Conservation (phyloP, 495 filamentous ascomycete species). For the Neurospora africana region DNA sequence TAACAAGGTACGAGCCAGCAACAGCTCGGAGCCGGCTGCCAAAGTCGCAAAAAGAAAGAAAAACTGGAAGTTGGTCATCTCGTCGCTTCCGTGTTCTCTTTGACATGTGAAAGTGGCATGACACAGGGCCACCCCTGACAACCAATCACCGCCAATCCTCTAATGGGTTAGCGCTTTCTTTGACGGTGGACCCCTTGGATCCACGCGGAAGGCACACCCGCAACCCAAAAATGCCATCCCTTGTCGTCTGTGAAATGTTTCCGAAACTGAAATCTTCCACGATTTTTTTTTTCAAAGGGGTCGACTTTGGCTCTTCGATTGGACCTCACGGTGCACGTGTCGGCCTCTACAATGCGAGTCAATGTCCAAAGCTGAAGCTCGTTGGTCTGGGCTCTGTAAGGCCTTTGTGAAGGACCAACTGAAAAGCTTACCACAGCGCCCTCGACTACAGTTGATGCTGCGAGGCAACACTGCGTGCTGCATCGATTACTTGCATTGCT, state of each 20-base stretch:
- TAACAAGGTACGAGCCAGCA: background rate
- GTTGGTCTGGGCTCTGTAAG: background rate
- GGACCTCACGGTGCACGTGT: background rate
- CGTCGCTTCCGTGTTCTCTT: background rate
- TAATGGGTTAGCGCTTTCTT: background rate
- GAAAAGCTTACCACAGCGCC: background rate
- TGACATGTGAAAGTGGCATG: background rate
- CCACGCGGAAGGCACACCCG: background rate
- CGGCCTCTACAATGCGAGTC: background rate
- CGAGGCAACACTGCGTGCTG: background rate
- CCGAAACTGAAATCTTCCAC: background rate
- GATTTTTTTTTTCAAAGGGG: background rate
- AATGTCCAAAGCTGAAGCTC: background rate
- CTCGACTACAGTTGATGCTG: background rate
- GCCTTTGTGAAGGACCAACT: background rate
- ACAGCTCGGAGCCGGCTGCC: background rate
- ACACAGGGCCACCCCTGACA: background rate
- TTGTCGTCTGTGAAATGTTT: background rate
- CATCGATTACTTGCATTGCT: background rate
- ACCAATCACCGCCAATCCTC: background rate
- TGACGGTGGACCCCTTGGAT: background rate
- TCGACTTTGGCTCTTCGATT: background rate
- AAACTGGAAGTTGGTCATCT: background rate
- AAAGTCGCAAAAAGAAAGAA: background rate
- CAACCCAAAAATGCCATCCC: background rate